Evolutionary conservation across 1,284 basidiomycete species (phyloP), one percentile per base, ranked within the genome.

Genomic region (Malassezia japonica): DNA sequence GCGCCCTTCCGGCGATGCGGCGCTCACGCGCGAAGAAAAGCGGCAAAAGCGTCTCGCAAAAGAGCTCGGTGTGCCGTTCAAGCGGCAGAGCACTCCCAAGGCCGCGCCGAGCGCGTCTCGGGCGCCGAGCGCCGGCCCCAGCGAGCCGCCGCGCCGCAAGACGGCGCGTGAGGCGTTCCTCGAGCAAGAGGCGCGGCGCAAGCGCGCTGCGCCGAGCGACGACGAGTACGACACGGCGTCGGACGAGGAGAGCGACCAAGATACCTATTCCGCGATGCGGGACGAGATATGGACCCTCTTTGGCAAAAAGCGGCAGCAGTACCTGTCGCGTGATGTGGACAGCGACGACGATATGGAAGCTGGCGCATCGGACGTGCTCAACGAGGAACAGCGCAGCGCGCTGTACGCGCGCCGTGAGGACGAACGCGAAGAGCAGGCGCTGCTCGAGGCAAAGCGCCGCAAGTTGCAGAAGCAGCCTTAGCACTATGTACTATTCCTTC

Each of bases 321-420:
- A 67, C 40, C 55, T 59, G 1, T 57, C 58, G 35, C 48, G 60
- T 10, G 48, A 62, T 32, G 56, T 62, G 29, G 62, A 66, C 31
- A 64, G 62, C 56, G 64, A 68, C 45, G 65, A 68, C 44, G 68
- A 71, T 20, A 71, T 71, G 68, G 68, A 71, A 38, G 68, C 68
- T 4, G 67, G 64, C 20, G 62, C 65, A 7, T 55, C 47, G 0
- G 60, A 57, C 21, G 63, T 71, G 37, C 40, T 61, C 18, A 50
- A 55, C 33, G 68, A 71, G 32, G 68, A 71, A 50, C 41, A 56
- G 39, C 56, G 63, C 15, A 50, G 62, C 28, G 57, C 65, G 0
- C 51, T 46, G 39, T 51, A 59, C 25, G 67, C 62, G 4, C 48
- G 61, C 3, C 52, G 61, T 34, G 67, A 70, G 27, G 67, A 70